Base-by-base conservation (phyloP, 2,329 filamentous ascomycete species). In the Venturia oleaginea region DNA sequence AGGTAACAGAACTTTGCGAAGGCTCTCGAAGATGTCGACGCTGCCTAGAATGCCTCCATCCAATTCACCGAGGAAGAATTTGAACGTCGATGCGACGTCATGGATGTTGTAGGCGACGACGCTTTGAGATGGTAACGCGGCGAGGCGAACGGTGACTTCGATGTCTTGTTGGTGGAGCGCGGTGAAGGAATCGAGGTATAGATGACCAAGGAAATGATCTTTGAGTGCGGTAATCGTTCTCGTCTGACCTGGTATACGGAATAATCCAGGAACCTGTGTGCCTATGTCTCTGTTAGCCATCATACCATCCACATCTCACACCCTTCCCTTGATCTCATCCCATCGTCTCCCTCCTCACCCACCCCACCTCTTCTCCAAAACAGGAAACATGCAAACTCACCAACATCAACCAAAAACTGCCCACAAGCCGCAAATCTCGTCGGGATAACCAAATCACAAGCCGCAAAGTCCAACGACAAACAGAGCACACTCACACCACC, bases 31-130 rank as follows among this genome's bases (percentile, higher is more conserved):
- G 0, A 88, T 71, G 1, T 78, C 72, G 17, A 87, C 69, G 0
- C 84, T 86, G 4, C 87, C 87, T 0, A 90, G 75, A 48, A 90
- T 85, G 0, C 87, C 87, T 0, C 86, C 86, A 0, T 86, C 86
- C 0, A 90, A 72, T 0, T 83, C 83, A 0, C 81, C 79, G 0
- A 90, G 75, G n/a, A 90, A 77, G 15, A 80, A 81, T 69, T 89
- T 89, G 73, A 90, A 88, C 0, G 84, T 80, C 1, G 85, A 86
- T 2, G 86, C 86, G 37, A 89, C 82, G 73, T 89, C 87, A 66
- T 89, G 84, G 3, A 84, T 78, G 7, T 82, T 80, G 59, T 78
- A 82, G 4, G 46, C 43, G 79, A 79, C 66, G 89, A 84, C 68
- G 88, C 84, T 1, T 24, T 40, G 37, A n/a, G 19, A 40, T 3